Conservation (phyloP, 495 filamentous ascomycete genomes). For the Penicillium tannophilum region DNA sequence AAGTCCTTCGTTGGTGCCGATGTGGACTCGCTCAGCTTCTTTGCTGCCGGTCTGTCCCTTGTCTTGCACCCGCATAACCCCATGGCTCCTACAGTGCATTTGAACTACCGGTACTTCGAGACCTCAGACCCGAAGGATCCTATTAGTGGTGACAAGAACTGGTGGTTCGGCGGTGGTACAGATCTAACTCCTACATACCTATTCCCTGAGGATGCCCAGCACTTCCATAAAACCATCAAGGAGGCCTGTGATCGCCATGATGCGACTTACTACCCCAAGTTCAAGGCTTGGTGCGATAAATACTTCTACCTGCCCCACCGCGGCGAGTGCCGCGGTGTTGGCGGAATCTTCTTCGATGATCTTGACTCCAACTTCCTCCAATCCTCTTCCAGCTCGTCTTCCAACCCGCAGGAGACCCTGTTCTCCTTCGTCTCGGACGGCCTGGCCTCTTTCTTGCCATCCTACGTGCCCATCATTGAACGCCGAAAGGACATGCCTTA, state of each 20-base stretch:
- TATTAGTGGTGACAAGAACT: conserved; percentile 72
- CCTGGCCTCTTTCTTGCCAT: conserved; percentile 83
- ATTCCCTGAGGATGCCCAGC: conserved; percentile 94
- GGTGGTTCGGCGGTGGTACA: conserved; percentile 98
- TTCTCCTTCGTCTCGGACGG: conserved; percentile 91
- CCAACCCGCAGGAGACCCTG: conserved; percentile 85
- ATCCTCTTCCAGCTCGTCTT: conserved; percentile 48
- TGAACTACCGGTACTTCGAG: conserved; percentile 99
- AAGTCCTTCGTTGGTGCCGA: conserved; percentile 78
- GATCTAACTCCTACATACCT: conserved; percentile 94
- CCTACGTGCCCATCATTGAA: conserved; percentile 86
- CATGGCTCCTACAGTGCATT: conserved; percentile 94
- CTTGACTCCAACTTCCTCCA: conserved; percentile 69
- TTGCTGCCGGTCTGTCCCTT: conserved; percentile 88
- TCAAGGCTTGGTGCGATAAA: conserved; percentile 98
- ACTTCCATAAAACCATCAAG: conserved; percentile 94
- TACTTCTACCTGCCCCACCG: conserved; percentile 96
- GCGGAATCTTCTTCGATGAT: conserved; percentile 99
- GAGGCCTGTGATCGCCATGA: conserved; percentile 93
- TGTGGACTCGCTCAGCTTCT: conserved; percentile 84
- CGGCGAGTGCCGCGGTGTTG: conserved; percentile 82
- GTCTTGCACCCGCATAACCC: conserved; percentile 93
- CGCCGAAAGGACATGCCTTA: conserved; percentile 89
- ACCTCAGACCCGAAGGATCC: conserved; percentile 62
- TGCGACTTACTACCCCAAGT: conserved; percentile 86